Evolutionary conservation across 192 early-diverging fungal species (phyloP), one percentile per base, ranked within the genome.

Genomic region (Linnemannia hyalina): DNA sequence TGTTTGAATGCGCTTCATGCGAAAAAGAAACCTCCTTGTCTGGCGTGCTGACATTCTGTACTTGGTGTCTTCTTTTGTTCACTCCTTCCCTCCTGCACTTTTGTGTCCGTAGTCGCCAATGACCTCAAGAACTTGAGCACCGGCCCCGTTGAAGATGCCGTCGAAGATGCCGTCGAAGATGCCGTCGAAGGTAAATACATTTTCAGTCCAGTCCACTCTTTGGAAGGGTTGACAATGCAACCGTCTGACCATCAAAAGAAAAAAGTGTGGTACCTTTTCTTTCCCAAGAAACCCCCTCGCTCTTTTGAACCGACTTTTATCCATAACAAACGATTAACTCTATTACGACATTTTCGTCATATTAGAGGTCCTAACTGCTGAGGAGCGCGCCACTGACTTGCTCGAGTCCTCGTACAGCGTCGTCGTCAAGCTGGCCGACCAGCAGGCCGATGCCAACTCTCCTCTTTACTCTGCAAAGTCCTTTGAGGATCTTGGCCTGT

Each of bases 381-480:
- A 80, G 44, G 84, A 86, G 72, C 80, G 84, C 22, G 80, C 84
- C 52, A 86, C 84, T 8, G 84, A 90, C 65, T 63, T 91, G 22
- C 85, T 91, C 49, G 60, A 89, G 57, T 89, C 82, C n/a, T 89
- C 89, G 44, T 87, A 91, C 74, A 82, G 73, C n/a, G 91, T 91
- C 40, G 86, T 88, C 41, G 91, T 91, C 40, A 91, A 91, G 82
- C 69, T 91, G 32, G 91, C 91, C 22, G 91, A 91, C 76, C 89
- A 91, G 60, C 91, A 94, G 65, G 95, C 93, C 22, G 95, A 96
- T 77, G 93, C 91, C 18, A 91, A 94, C 78, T 94, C 91, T 71
- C 93, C 95, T 15, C 90, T 98, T 65, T 97, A 95, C 87, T 95
- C 95, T 70, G 94, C 90, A 49, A 95, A 95, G 78, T 93, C 93